These are phyloP conservation scores for Cudoniella acicularis DNA, from an alignment of 495 filamentous ascomycete species.

Conservation along the genomic window DNA sequence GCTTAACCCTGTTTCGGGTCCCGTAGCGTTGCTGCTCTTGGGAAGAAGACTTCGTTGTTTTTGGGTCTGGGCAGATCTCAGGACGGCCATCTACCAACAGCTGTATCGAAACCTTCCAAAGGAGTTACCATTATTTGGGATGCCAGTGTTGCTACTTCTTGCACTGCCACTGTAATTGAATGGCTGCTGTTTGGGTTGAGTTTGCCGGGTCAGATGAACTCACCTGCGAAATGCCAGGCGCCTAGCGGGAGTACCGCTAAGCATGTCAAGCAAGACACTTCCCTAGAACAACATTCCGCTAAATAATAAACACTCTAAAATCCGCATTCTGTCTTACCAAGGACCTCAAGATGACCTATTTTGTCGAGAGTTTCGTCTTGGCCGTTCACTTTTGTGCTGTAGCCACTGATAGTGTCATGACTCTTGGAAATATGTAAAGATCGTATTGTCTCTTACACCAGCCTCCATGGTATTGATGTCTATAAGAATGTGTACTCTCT, in stretches of 20 bases:
- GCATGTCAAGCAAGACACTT: neutral
- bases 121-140: neutral
- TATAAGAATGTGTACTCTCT: neutral
- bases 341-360: neutral
- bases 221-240: neutral
- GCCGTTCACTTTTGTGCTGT: neutral
- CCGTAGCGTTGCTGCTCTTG: neutral
- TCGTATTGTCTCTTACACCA: neutral
- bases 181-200: neutral
- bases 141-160: neutral
- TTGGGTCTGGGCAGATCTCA: neutral
- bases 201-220: neutral
- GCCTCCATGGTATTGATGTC: neutral
- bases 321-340: neutral
- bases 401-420: neutral
- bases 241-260: neutral
- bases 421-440: neutral
- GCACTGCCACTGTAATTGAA: neutral
- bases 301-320: neutral
- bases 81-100: neutral
- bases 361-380: neutral
- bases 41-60: neutral
- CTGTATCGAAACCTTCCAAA: neutral
- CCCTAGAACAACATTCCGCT: neutral
- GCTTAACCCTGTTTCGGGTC: neutral